These are phyloP conservation scores for Zygosaccharomyces pseudorouxii DNA, from an alignment of 805 yeast species.

Conservation along the genomic window DNA sequence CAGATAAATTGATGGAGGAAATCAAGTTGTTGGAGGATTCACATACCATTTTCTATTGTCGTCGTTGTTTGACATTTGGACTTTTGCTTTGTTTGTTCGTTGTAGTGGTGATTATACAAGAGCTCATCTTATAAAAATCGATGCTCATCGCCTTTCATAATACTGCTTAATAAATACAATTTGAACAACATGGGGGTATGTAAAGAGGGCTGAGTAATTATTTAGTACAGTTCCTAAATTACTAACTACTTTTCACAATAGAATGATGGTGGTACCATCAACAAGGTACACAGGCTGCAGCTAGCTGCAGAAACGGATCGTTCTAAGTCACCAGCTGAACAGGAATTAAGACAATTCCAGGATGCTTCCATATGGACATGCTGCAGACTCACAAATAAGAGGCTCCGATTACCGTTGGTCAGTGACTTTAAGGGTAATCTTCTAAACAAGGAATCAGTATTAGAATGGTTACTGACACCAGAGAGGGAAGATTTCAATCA, in stretches of 20 bases:
- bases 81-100: neutral
- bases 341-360: constrained; percentile 21
- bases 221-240: neutral
- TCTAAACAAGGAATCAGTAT: constrained; percentile 57
- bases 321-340: constrained; percentile 6
- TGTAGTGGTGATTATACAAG: neutral
- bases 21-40: neutral
- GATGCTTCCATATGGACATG: constrained; percentile 38
- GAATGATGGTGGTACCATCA: constrained; percentile 74
- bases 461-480: constrained; percentile 48
- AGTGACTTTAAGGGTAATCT: constrained; percentile 66
- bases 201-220: neutral
- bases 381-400: constrained; percentile 45
- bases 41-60: neutral
- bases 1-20: neutral
- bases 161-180: neutral
- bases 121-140: neutral
- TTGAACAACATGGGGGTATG: constrained; percentile 12
- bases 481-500: constrained; percentile 25
- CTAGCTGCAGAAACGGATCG: constrained; percentile 13
- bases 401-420: constrained; percentile 50
- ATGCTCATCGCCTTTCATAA: neutral
- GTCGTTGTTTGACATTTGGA: constrained; percentile 1
- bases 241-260: constrained; percentile 15
- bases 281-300: constrained; percentile 47